phyloP scores from a whole-genome alignment of 495 filamentous ascomycete genomes.

The Parathielavia hyrcaniae region DNA sequence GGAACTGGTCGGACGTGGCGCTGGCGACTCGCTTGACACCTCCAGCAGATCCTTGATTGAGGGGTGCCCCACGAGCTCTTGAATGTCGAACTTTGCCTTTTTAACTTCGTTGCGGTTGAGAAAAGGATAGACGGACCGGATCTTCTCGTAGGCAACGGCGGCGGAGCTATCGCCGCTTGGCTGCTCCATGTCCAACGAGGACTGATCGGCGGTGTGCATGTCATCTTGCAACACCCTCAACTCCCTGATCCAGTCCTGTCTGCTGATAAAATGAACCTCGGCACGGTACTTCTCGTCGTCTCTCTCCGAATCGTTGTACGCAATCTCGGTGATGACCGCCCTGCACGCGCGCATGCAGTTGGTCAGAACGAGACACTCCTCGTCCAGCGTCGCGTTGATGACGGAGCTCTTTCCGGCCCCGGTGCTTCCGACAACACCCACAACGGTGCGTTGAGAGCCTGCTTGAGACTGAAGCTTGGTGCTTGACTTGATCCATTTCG shows the following conservation, averaged over 20 bases:
- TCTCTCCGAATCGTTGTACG: slow-evolving; percentile 48
- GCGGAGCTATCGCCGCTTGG: slow-evolving; percentile 46
- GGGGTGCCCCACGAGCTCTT: slow-evolving; percentile 35
- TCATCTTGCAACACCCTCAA: slow-evolving; percentile 46
- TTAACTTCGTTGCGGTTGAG: slow-evolving; percentile 46
- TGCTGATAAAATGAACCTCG: slow-evolving; percentile 55
- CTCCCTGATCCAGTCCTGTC: slow-evolving; percentile 52
- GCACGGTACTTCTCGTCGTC: slow-evolving; percentile 46
- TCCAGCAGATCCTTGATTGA: slow-evolving; percentile 46
- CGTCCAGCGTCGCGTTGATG: slow-evolving; percentile 55
- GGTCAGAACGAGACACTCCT: slow-evolving; percentile 42
- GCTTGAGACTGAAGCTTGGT: slow-evolving; percentile 23
- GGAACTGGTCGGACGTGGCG: slow-evolving; percentile 25
- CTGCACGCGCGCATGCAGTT: slow-evolving; percentile 54
- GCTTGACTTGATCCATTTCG: slow-evolving; percentile 43
- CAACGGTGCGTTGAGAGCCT: slow-evolving; percentile 34
- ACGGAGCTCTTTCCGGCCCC: slow-evolving; percentile 56
- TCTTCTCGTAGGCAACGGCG: slow-evolving; percentile 56
- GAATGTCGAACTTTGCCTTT: slow-evolving; percentile 27
- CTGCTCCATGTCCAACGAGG: slow-evolving; percentile 35
- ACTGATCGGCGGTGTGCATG: slow-evolving; percentile 35
- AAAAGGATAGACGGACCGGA: slow-evolving; percentile 58
- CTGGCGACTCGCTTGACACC: slow-evolving; percentile 38
- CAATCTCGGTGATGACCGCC: slow-evolving; percentile 59
- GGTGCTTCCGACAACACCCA: slow-evolving; percentile 55